Conservation (phyloP, 768 basidiomycete species). For the Trametes villosa region DNA sequence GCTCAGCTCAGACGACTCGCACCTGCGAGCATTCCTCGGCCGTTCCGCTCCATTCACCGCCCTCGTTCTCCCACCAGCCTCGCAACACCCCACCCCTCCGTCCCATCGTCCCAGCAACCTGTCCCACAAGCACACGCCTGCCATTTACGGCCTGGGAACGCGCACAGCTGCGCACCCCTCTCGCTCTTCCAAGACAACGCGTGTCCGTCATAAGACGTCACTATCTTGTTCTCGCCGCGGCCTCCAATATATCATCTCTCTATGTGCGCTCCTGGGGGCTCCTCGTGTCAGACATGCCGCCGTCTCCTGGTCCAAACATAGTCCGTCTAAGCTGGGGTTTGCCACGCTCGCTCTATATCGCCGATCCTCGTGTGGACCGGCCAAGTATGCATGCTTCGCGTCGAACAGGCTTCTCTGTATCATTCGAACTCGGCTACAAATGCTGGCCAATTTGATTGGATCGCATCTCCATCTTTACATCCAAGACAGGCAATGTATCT, state of each 20-base stretch:
- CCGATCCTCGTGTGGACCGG: no score
- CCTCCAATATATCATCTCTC: not conserved
- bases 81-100: not conserved
- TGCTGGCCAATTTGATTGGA: not conserved
- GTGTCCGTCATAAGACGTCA: conserved; percentile 10
- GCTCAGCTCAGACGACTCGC: not conserved
- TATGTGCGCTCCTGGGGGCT: not conserved
- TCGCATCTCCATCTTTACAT: no score
- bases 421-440: not conserved
- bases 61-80: not conserved
- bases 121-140: not conserved
- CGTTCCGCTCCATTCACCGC: not conserved
- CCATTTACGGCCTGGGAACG: not conserved
- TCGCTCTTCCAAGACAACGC: conserved; percentile 10
- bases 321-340: not conserved
- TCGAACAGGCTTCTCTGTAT: no score
- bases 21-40: conserved; percentile 1
- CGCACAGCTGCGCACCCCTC: conserved; percentile 1
- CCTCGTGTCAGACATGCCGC: not conserved
- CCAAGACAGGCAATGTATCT: not conserved
- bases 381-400: no score
- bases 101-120: conserved; percentile 1
- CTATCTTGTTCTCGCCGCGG: conserved; percentile 2
- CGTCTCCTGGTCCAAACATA: not conserved
- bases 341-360: not conserved